A percentile compares a stretch with the other conserved stretches of the same genome.
Evolutionary conservation across 1,139 yeast genomes (phyloP).

Genomic region (Sugiyamaella paludigena): DNA sequence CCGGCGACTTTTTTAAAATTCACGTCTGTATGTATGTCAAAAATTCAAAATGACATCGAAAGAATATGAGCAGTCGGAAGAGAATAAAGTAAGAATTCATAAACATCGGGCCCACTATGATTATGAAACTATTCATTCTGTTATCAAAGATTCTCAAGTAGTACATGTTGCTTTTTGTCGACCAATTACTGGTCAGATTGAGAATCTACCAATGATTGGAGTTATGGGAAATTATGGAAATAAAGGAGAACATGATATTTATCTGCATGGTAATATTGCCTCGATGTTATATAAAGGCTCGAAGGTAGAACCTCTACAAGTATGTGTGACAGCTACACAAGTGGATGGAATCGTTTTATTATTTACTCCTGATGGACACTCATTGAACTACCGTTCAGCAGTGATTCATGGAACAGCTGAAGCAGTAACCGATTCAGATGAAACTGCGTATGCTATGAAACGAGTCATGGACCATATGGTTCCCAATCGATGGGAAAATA

Average conservation of each 20-base stretch:
- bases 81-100: not conserved
- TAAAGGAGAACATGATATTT: not conserved
- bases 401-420: constrained; percentile 2
- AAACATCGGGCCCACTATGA: constrained; percentile 1
- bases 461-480: not conserved
- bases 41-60: no score
- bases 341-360: not conserved
- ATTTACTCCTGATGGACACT: constrained; percentile 1
- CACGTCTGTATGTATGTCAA: not conserved
- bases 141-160: not conserved
- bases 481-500: not conserved
- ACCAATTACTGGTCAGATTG: not conserved
- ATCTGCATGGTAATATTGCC: constrained; percentile 1
- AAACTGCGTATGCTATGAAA: not conserved
- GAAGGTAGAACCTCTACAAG: not conserved
- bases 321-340: constrained; percentile 2
- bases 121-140: constrained; percentile 1
- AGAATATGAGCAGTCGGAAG: not conserved
- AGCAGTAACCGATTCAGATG: not conserved
- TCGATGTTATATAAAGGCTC: not conserved
- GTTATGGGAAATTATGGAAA: not conserved
- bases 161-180: constrained; percentile 1
- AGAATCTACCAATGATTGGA: constrained; percentile 2
- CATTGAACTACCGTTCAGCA: not conserved
- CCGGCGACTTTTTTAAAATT: not conserved